Evolutionary conservation across 805 yeast species (phyloP), one percentile per base, ranked within the genome.

Genomic region (Wickerhamomyces hampshirensis): DNA sequence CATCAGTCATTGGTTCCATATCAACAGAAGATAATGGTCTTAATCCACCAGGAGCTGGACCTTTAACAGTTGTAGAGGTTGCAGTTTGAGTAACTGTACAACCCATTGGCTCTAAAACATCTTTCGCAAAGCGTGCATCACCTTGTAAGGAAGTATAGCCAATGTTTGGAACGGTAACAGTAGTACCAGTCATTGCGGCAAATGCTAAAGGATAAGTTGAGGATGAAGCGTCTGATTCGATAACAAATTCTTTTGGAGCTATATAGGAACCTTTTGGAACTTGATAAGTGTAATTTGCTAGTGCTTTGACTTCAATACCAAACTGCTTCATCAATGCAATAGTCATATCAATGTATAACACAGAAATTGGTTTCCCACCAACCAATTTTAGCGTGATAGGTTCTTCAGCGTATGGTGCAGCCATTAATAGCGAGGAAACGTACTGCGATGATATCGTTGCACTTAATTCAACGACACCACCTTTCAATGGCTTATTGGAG

Each of bases 1-100:
- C 98, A 62, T 93, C 98, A 0, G 98, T 93, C 98, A 93, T 93
- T 37, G 98, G 98, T 64, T 93, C 98, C 98, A 93, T 93, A 58
- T 93, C 97, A 38, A 93, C 82, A 43, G 68, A 73, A 10, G 77
- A 67, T 44, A 93, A 66, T 6, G 95, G 85, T 51, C 69, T 73
- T 46, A 93, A 69, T 0, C 60, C 42, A 12, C 94, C 94, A 26
- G 63, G 62, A 14, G 83, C 68, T 5, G 97, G 96, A 32, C 97
- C 98, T 28, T 81, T 76, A 7, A 93, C 98, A 1, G 97, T 88
- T 0, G 98, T 93, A 3, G 94, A 79, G 2, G 84, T 77, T 2
- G 73, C 82, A 2, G 93, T 76, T 65, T 93, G 98, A 30, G 62
- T 70, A 17, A 93, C 98, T 2, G 55, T 64, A 61, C 98, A 93